phyloP scores from a whole-genome alignment of 768 basidiomycete species.

The Melanogaster broomeanus region DNA sequence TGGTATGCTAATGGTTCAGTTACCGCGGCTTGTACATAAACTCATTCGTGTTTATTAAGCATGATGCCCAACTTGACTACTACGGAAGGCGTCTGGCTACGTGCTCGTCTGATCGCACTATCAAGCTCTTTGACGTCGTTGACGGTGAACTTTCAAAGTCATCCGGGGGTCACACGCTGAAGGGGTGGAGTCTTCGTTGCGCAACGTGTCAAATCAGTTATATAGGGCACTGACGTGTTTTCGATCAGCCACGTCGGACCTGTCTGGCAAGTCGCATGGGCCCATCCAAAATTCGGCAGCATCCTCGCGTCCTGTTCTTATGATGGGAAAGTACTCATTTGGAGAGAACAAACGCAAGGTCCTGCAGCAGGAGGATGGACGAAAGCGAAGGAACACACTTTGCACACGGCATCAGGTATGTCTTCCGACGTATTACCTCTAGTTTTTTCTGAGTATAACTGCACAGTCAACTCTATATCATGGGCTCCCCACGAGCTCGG shows the following conservation, averaged over 20 bases:
- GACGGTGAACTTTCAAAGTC: slow-evolving; percentile 79
- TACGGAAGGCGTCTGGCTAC: slow-evolving; percentile 97
- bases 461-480: slow-evolving; percentile 89
- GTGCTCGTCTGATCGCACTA: slow-evolving; percentile 92
- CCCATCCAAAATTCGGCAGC: slow-evolving; percentile 94
- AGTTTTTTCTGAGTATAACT: neutral
- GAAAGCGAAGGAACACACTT: slow-evolving; percentile 92
- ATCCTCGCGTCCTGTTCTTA: slow-evolving; percentile 99
- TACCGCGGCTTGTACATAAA: neutral
- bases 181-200: slow-evolving; percentile 55
- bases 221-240: neutral
- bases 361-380: slow-evolving; percentile 71
- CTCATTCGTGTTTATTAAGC: slow-evolving; percentile 47
- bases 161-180: slow-evolving; percentile 67
- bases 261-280: slow-evolving; percentile 99
- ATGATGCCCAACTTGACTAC: slow-evolving; percentile 98
- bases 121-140: slow-evolving; percentile 93
- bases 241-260: slow-evolving; percentile 89
- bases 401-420: slow-evolving; percentile 92
- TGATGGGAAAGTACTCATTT: slow-evolving; percentile 96
- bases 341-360: slow-evolving; percentile 81
- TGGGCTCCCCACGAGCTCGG: slow-evolving; percentile 99
- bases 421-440: slow-evolving; percentile 3
- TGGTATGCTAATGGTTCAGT: slow-evolving; percentile 59
- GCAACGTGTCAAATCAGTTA: neutral